phyloP scores from a whole-genome alignment of 2,329 filamentous ascomycete species.

The Diaporthe eres region DNA sequence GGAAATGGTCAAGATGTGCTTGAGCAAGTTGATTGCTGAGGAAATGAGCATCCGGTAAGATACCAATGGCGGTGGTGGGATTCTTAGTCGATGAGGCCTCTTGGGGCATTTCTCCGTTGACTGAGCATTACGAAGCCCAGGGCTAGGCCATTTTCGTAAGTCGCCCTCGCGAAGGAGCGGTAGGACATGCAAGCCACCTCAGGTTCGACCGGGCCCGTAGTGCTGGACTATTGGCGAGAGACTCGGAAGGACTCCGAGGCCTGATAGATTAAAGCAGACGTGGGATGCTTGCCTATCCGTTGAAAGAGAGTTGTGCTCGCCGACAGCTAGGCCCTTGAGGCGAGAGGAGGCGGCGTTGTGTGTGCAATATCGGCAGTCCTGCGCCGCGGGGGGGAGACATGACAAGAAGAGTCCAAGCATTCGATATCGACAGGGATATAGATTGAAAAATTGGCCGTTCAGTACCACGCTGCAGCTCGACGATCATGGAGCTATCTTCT shows the following conservation, averaged over 20 bases:
- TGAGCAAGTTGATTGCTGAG: conserved; percentile 31
- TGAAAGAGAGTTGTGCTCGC: background rate
- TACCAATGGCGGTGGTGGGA: conserved; percentile 11
- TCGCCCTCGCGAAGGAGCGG: conserved; percentile 22
- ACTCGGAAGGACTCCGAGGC: conserved; percentile 22
- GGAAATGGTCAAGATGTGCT: conserved; percentile 3
- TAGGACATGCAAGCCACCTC: conserved; percentile 32
- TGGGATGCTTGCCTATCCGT: conserved; percentile 16
- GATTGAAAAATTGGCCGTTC: conserved; percentile 41
- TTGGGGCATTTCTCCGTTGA: conserved; percentile 26
- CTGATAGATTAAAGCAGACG: conserved; percentile 21
- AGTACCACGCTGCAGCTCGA: conserved; percentile 33
- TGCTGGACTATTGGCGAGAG: conserved; percentile 24
- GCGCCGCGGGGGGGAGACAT: background rate
- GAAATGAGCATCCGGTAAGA: conserved; percentile 26
- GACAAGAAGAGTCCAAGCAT: conserved; percentile 29
- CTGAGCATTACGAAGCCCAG: conserved; percentile 24
- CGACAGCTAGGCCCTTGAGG: background rate
- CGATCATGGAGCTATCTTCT: conserved; percentile 13
- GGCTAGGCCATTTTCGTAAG: conserved; percentile 24
- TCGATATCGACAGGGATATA: conserved; percentile 41
- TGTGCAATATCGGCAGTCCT: conserved; percentile 32
- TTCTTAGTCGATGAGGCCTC: conserved; percentile 26
- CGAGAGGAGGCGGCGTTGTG: conserved; percentile 15
- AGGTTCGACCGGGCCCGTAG: conserved; percentile 15